A percentile compares a stretch with the other conserved stretches of the same genome.
Evolutionary conservation across 2,329 filamentous ascomycete species (phyloP).

Genomic region (Hypoxylon sp.): DNA sequence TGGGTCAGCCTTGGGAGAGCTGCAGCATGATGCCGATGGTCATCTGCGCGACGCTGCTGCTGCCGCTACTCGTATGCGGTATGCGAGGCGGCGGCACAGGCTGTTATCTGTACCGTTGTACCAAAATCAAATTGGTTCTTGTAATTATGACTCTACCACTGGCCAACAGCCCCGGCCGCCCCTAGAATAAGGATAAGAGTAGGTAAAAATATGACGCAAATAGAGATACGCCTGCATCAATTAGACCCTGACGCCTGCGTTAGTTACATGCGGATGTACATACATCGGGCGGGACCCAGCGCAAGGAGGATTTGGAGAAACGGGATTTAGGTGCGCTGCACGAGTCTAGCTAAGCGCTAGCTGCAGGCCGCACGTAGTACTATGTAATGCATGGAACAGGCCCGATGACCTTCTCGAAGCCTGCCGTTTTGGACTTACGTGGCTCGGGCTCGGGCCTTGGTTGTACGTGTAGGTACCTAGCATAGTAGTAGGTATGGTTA

Average conservation of each 20-base stretch:
- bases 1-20: slow-evolving; percentile 21
- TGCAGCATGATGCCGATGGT: slow-evolving; percentile 17
- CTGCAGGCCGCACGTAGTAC: slow-evolving; percentile 13
- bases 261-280: background rate
- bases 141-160: background rate
- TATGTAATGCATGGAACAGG: slow-evolving; percentile 40
- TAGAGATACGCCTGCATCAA: background rate
- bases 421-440: slow-evolving; percentile 38
- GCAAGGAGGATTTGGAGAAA: background rate
- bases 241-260: background rate
- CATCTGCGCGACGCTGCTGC: slow-evolving; percentile 17
- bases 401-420: slow-evolving; percentile 45
- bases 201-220: background rate
- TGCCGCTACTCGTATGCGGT: slow-evolving; percentile 3
- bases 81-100: slow-evolving; percentile 28
- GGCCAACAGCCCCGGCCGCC: background rate
- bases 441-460: slow-evolving; percentile 1
- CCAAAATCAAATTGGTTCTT: slow-evolving; percentile 10
- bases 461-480: no score
- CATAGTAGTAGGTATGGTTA: background rate
- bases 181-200: background rate
- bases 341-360: slow-evolving; percentile 5
- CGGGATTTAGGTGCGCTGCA: background rate
- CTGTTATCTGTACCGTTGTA: slow-evolving; percentile 5
- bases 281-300: slow-evolving; percentile 7